Percentiles rank a stretch among this genome's conserved stretches.
phyloP scores from a whole-genome alignment of 140 eudicot genomes.

The Cichorium intybus region DNA sequence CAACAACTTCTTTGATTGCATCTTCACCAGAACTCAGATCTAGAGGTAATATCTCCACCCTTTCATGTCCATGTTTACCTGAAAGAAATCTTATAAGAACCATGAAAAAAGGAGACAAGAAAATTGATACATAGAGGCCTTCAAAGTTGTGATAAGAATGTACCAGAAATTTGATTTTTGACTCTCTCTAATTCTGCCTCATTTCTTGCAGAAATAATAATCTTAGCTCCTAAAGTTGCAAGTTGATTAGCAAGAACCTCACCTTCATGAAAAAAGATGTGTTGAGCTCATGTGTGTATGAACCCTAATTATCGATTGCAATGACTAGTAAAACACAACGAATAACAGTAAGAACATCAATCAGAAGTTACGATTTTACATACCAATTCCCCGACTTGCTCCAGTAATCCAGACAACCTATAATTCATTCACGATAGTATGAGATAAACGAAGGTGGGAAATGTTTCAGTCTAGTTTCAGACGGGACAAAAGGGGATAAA shows the following conservation, averaged over 20 bases:
- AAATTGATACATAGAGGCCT: background rate
- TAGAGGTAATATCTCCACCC: constrained; percentile 81
- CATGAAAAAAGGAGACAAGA: constrained; percentile 5
- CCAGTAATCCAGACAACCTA: constrained; percentile 99
- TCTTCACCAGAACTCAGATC: constrained; percentile 89
- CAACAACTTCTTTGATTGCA: constrained; percentile 57
- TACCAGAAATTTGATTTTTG: constrained; percentile 70
- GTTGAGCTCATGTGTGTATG: constrained; percentile 4
- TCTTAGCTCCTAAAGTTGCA: constrained; percentile 86
- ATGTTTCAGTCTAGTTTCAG: background rate
- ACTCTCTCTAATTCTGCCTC: constrained; percentile 82
- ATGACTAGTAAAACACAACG: background rate
- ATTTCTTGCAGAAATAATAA: constrained; percentile 87
- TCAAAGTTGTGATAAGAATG: constrained; percentile 3
- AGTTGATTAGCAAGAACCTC: constrained; percentile 89
- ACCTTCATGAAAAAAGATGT: constrained; percentile 42
- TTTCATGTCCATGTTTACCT: constrained; percentile 77
- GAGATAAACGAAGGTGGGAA: background rate
- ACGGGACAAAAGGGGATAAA: background rate
- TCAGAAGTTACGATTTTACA: constrained; percentile 10
- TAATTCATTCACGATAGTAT: constrained; percentile 2
- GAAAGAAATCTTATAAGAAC: constrained; percentile 1
- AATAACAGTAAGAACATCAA: background rate
- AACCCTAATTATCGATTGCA: constrained; percentile 1
- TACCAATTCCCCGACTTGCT: constrained; percentile 98